Percentiles rank a stretch among this genome's conserved stretches.
Evolutionary conservation across 2,329 filamentous ascomycete genomes (phyloP).

Genomic region (Fusarium sp.): DNA sequence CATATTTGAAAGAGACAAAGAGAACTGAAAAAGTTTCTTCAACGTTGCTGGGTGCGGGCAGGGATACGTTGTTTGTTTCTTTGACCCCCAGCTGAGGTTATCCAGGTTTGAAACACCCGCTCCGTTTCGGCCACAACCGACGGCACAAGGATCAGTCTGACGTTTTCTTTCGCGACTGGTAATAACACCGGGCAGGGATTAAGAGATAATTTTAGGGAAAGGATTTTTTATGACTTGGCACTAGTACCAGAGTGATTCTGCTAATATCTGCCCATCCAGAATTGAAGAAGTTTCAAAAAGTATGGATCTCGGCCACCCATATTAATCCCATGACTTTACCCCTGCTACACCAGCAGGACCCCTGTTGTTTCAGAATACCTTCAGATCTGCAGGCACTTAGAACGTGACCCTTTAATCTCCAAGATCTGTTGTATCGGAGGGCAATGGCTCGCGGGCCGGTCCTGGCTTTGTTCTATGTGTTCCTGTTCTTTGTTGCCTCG

Average conservation of each 20-base stretch:
- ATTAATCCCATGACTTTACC: slow-evolving; percentile 24
- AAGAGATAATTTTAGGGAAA: too few relatives aligned
- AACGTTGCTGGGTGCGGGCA: neutral
- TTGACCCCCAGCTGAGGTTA: slow-evolving; percentile 14
- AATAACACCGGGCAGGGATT: neutral
- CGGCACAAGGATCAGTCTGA: slow-evolving; percentile 30
- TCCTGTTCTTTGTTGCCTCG: slow-evolving; percentile 13
- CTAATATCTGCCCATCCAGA: neutral
- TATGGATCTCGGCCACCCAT: slow-evolving; percentile 14
- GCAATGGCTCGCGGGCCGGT: slow-evolving; percentile 19
- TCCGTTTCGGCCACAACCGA: slow-evolving; percentile 29
- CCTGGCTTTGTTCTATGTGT: slow-evolving; percentile 22
- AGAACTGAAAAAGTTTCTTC: neutral
- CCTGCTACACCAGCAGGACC: slow-evolving; percentile 23
- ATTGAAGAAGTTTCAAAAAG: slow-evolving; percentile 1
- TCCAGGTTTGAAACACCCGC: slow-evolving; percentile 44
- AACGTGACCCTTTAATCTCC: slow-evolving; percentile 46
- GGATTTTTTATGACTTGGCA: too few relatives aligned
- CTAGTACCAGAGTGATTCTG: neutral
- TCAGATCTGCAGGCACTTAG: slow-evolving; percentile 44
- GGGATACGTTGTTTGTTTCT: slow-evolving; percentile 32
- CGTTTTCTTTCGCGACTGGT: slow-evolving; percentile 1
- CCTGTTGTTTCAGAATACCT: slow-evolving; percentile 35
- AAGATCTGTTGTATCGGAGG: slow-evolving; percentile 37
- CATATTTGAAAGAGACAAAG: neutral